Evolutionary conservation across 768 basidiomycete species (phyloP), one percentile per base, ranked within the genome.

Genomic region (Russula dissimulans): DNA sequence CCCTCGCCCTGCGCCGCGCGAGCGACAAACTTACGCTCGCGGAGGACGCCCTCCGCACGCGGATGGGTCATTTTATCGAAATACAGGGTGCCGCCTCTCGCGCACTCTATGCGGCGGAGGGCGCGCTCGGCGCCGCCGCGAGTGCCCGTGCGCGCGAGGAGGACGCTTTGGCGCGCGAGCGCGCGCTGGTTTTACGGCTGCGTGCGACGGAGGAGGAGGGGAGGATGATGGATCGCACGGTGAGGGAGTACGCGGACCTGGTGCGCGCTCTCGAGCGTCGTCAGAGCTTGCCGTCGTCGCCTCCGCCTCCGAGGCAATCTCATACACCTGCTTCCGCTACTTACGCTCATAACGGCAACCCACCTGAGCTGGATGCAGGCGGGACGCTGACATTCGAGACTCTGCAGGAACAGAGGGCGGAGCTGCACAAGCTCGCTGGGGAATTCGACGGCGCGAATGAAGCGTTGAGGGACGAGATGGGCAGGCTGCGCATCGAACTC

Each of bases 171-270:
- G 69, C 69, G 4, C 75, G 78, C n/a, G 81, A 83, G 65, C 69
- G 76, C 22, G 78, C 77, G 34, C 68, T 86, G 52, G 75, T 79
- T 63, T 62, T 74, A 62, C 77, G 71, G 64, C 69, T 81, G 3
- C 74, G 71, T 41, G 74, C 72, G 22, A 77, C 78, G 4, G 79
- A 85, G 61, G 83, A 87, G 68, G 80, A 85, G 62, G 72, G 75
- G 38, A 77, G 75, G 64, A 80, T 88, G 78, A 77, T 78, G 43
- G 88, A 91, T 58, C 68, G 79, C 34, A 84, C 82, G 5, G 78
- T 91, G 15, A 75, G 78, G 54, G 86, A 91, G 64, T 91, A 91
- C 54, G 89, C 89, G 0, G 82, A 81, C 59, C 78, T 91, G 14
- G 89, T 91, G 12, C 77, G 87, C 18, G 76, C 72, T 1, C 74